Evolutionary conservation across 176 grass and related monocot genomes (phyloP), one percentile per base, ranked within the genome.

Genomic region (Rhynchospora pubera): DNA sequence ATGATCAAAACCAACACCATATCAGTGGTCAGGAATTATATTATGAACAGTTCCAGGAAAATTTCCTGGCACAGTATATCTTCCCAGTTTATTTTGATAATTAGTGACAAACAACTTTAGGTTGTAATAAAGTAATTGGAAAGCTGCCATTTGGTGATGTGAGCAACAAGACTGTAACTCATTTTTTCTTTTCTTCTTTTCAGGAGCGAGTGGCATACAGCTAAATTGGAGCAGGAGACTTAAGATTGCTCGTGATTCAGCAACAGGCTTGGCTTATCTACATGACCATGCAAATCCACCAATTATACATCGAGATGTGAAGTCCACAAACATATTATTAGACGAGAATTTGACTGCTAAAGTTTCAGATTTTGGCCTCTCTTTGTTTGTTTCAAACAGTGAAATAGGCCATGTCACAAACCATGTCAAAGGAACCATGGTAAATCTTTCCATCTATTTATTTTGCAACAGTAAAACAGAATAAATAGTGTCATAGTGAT

Each of bases 201-300:
- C 62, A 98, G 96, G 92, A 83, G 88, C 84, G 59, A 88, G 85
- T 87, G 92, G 86, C 45, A 85, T 93, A 76, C 87, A 93, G 83
- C 19, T 98, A 71, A 89, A 91, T 85, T 94, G 96, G 92, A 79
- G 73, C 26, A 93, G 51, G 82, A 90, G 96, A 71, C 84, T 98
- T 32, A 82, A 80, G 65, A 88, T 93, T 79, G 92, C 92, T 78
- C 79, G 93, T 42, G 96, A 89, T 85, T 92, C 92, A 78, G 96
- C 92, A 28, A 90, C 71, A 90, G 92, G 96, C 45, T 83, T 98
- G 61, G 88, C 96, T 58, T 98, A 98, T 82, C 90, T 98, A 45
- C 96, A 98, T 84, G 96, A 98, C 12, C 96, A 94, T 87, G 96
- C 96, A 39, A 86, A 88, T 88, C 92, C 96, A 43, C 92, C 92